Percentiles rank a stretch among this genome's conserved stretches.
phyloP scores from a whole-genome alignment of 768 basidiomycete species.

The Tulasnella sp. region DNA sequence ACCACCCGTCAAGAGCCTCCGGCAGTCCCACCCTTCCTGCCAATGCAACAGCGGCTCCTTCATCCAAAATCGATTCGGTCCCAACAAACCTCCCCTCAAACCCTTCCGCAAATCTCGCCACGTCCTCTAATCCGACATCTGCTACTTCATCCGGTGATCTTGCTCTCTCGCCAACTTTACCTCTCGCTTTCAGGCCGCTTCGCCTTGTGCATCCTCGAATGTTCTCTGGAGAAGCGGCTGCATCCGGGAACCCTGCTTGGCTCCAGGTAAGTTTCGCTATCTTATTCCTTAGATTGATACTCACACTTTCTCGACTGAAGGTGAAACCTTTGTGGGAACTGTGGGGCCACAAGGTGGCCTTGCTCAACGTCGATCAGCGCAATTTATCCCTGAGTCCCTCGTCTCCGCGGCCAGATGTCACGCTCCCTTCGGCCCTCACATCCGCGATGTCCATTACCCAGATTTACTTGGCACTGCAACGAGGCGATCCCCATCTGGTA shows the following conservation, averaged over 20 bases:
- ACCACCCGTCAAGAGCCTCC: no score
- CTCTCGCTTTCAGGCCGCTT: neutral
- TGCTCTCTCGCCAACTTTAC: neutral
- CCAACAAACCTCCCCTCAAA: no score
- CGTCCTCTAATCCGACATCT: no score
- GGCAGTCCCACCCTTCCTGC: no score
- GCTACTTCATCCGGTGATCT: no score
- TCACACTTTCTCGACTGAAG: neutral
- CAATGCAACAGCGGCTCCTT: no score
- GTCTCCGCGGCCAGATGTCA: neutral
- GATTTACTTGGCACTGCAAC: neutral
- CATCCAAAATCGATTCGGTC: no score
- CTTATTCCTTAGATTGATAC: neutral
- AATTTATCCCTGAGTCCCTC: neutral
- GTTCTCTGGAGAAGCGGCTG: neutral
- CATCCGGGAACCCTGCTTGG: neutral
- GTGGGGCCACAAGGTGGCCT: neutral
- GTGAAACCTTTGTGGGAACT: neutral
- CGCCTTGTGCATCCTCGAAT: neutral
- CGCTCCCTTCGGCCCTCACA: neutral
- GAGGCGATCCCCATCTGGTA: neutral
- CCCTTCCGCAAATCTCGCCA: no score
- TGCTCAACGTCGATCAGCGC: neutral
- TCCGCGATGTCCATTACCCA: neutral
- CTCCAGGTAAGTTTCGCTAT: neutral